Evolutionary conservation across 164 flowering plant genomes (phyloP).

Genomic region (Aristolochia californica): DNA sequence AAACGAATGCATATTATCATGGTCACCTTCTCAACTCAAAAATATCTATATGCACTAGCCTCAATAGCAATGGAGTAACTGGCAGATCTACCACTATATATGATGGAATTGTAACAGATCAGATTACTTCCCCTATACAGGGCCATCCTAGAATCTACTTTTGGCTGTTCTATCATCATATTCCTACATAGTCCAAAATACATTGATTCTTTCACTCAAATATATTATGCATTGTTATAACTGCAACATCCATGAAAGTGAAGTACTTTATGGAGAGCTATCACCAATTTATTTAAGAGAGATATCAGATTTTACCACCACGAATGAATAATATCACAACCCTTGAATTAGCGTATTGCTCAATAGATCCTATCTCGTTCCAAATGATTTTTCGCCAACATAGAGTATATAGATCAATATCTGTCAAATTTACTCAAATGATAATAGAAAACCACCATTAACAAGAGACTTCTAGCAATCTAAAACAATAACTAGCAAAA

Average conservation of each 20-base stretch:
- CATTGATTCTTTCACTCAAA: no score
- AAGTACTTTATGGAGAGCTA: no score
- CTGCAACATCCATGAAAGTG: no score
- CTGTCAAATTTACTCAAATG: neutral
- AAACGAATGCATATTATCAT: neutral
- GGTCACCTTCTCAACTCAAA: slow-evolving; percentile 92
- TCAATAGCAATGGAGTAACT: slow-evolving; percentile 94
- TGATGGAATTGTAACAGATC: slow-evolving; percentile 84
- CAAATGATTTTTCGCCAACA: slow-evolving; percentile 90
- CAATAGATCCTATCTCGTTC: slow-evolving; percentile 97
- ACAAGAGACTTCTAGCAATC: no score
- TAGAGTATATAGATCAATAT: neutral
- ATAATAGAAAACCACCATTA: neutral
- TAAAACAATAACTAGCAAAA: no score
- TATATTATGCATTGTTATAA: no score
- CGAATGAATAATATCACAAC: slow-evolving; percentile 86
- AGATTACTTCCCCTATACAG: slow-evolving; percentile 89
- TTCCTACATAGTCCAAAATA: slow-evolving; percentile 49
- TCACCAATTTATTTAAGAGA: no score
- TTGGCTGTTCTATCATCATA: slow-evolving; percentile 98
- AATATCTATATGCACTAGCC: slow-evolving; percentile 83
- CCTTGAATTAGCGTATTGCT: slow-evolving; percentile 91
- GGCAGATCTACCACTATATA: slow-evolving; percentile 97
- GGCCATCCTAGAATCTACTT: slow-evolving; percentile 96
- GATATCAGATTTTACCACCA: slow-evolving; percentile 73